Base-by-base conservation (phyloP, 2,329 filamentous ascomycete species). In the Penicillium sp. region DNA sequence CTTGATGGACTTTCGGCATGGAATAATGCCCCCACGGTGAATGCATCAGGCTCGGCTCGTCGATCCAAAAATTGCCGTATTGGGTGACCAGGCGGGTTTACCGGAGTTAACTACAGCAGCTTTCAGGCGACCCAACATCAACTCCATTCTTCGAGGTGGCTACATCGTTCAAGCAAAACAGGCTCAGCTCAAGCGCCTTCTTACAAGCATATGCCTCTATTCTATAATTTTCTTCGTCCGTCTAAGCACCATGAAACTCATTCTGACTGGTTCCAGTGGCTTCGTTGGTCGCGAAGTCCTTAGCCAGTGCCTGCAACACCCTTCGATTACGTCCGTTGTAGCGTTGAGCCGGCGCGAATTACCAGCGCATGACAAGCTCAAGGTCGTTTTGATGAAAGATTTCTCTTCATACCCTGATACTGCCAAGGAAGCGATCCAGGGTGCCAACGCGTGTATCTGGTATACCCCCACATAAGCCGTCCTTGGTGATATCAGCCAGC, bases 331-430 rank as follows among this genome's bases (percentile, higher is more conserved):
- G 2, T 79, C 78, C 14, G 70, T 84, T 31, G 69, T 83, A 52
- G 77, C 80, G 14, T 70, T 86, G 10, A 79, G 78, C 3, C 77
- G 83, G 10, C 78, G 76, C 21, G 73, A 77, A 16, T 63, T 81
- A 13, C 67, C 75, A 40, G 70, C 72, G 31, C 68, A 79, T 51
- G 66, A 76, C 13, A 85, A 85, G 64, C 67, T 81, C 9, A 76
- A 80, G 23, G 75, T 80, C 9, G 68, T 83, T 37, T 67, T 82
- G 55, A 75, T 83, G 59, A 71, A 79, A 9, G 81, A 87, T 65
- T 87, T 86, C 67, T 72, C 76, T 7, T 64, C 69, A 2, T 86
- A 82, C 60, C 77, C 83, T 1, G 70, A 74, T 1, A 69, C 77
- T 10, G 64, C 81, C 21, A 58, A 80, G 13, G 54, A 68, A 7